Percentiles rank a stretch among this genome's conserved stretches.
These are phyloP conservation scores for Stropharia rugosoannulata DNA, from an alignment of 768 basidiomycete species.

Conservation along the genomic window DNA sequence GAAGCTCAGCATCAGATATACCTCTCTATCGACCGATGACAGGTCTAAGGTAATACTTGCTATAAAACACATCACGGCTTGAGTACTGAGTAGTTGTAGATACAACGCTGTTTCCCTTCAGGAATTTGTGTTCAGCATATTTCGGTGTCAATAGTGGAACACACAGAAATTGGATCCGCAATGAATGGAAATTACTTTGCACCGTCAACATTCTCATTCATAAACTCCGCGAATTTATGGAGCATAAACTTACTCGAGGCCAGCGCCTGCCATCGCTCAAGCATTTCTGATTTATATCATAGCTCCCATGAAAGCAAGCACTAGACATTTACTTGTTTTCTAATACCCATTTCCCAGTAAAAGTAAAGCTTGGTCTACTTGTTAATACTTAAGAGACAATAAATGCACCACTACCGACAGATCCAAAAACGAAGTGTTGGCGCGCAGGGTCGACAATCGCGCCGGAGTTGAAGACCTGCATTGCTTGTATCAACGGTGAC, in stretches of 20 bases:
- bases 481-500: conserved; percentile 7
- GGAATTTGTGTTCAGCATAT: neutral
- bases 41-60: too few relatives aligned
- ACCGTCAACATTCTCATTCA: too few relatives aligned
- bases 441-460: conserved; percentile 23
- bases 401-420: conserved; percentile 34
- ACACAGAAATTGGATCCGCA: neutral
- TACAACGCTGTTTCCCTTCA: neutral
- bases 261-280: too few relatives aligned
- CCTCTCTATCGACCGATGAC: too few relatives aligned
- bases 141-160: neutral
- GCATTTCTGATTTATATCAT: too few relatives aligned
- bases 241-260: neutral
- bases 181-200: neutral
- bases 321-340: too few relatives aligned
- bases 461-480: conserved; percentile 38
- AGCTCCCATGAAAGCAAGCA: too few relatives aligned
- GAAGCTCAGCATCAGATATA: too few relatives aligned
- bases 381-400: neutral
- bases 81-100: neutral
- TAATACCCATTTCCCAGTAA: too few relatives aligned
- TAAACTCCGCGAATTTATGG: neutral
- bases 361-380: too few relatives aligned
- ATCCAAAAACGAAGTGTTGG: conserved; percentile 31
- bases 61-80: too few relatives aligned